Evolutionary conservation across 495 filamentous ascomycete genomes (phyloP), one percentile per base, ranked within the genome.

Genomic region (Talaromyces wortmannii): DNA sequence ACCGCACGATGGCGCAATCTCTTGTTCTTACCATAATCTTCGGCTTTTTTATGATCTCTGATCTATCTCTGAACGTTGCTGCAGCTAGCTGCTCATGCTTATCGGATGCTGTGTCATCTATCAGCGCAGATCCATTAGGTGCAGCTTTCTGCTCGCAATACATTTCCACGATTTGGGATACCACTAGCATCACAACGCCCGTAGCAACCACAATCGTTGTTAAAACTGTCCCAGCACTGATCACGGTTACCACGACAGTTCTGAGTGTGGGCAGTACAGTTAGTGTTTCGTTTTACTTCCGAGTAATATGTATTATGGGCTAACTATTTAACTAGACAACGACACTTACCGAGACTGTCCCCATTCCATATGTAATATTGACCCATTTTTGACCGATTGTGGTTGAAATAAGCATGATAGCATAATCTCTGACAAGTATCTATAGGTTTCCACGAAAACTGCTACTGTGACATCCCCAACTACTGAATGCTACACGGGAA

Each of bases 401-500:
- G 36, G 36, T 40, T 40, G 8, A 40, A 40, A 40, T 40, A 40
- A 40, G 36, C 36, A 40, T 40, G 36, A 40, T 40, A 40, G 8
- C 1, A 40, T 10, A 13, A 46, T 10, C 15, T 46, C 44, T 46
- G 44, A 46, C 17, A 16, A 23, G 7, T 46, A 15, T 16, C 7
- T 46, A 16, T 45, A 53, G 51, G 40, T n/a, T 16, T 44, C 51
- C n/a, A 53, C 51, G 10, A 6, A 12, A 18, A 53, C 40, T 45
- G 29, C 32, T 11, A 45, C 40, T 11, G 51, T 53, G 13, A 53
- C 51, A 29, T 53, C 51, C 18, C 51, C 51, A 12, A 53, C 51
- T 17, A 53, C 51, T 4, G 51, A 45, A 45, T 53, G 51, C 51
- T 53, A 53, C 51, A 43, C 51, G 1, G 51, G 42, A 16, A 53